phyloP scores from a whole-genome alignment of 2,329 filamentous ascomycete species.

The Dendrostoma leiphaemia region DNA sequence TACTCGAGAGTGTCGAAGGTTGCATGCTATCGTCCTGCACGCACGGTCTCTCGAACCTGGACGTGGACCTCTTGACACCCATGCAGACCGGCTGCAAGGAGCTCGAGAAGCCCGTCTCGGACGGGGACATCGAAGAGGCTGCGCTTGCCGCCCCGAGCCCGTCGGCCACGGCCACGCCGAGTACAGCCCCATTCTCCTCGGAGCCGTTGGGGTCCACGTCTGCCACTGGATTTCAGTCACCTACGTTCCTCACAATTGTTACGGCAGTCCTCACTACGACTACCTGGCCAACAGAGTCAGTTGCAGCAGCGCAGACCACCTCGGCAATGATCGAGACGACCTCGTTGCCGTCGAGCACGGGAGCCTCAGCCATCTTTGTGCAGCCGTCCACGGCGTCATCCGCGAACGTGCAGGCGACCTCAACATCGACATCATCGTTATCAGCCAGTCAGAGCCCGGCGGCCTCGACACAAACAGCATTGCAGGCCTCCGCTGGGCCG shows the following conservation, averaged over 20 bases:
- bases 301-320: too few relatives aligned
- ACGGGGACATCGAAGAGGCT: conserved; percentile 9
- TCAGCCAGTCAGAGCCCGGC: background rate
- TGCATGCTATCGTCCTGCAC: conserved; percentile 9
- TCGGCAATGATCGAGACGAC: background rate
- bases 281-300: too few relatives aligned
- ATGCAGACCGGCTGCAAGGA: conserved; percentile 17
- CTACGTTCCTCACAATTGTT: too few relatives aligned
- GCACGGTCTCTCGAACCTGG: conserved; percentile 2
- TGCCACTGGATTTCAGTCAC: too few relatives aligned
- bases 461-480: background rate
- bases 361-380: background rate
- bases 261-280: too few relatives aligned
- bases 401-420: background rate
- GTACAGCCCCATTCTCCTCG: too few relatives aligned
- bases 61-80: conserved; percentile 9
- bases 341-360: background rate
- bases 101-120: conserved; percentile 14
- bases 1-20: conserved; percentile 4
- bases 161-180: too few relatives aligned
- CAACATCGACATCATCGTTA: background rate
- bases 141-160: background rate
- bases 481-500: background rate
- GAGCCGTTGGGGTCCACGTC: too few relatives aligned
- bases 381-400: background rate